These are phyloP conservation scores for Solanum pinnatisectum DNA, from an alignment of 257 asterid genomes.

Conservation along the genomic window DNA sequence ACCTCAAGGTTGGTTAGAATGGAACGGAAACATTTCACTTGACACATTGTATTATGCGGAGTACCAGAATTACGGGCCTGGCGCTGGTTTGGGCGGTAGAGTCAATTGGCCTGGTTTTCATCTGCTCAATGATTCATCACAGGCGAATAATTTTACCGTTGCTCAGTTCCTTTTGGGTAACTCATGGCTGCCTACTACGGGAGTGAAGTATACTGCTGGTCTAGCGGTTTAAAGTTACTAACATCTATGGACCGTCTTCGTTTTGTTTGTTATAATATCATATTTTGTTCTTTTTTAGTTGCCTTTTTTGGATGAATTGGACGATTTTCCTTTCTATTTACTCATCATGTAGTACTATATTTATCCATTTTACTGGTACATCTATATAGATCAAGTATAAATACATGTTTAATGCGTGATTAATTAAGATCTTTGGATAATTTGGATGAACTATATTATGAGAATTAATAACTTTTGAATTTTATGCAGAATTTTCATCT, in stretches of 20 bases:
- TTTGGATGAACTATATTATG: background rate
- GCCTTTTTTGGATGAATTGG: background rate
- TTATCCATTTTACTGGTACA: background rate
- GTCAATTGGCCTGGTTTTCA: conserved; percentile 53
- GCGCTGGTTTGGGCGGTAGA: conserved; percentile 27
- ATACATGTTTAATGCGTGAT: background rate
- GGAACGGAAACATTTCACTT: conserved; percentile 34
- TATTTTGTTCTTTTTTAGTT: background rate
- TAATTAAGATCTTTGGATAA: background rate
- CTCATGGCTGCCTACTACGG: conserved; percentile 55
- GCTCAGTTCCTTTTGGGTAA: conserved; percentile 39
- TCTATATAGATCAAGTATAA: background rate
- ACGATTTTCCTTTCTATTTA: background rate
- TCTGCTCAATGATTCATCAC: conserved; percentile 19
- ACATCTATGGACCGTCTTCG: background rate
- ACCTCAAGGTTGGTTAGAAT: conserved; percentile 55
- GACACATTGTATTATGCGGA: conserved; percentile 41
- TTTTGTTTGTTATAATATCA: background rate
- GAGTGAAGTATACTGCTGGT: conserved; percentile 42
- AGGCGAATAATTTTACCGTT: conserved; percentile 35
- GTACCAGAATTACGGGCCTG: conserved; percentile 42
- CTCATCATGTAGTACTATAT: background rate
- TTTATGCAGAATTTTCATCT: background rate
- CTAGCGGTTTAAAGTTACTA: conserved; percentile 5
- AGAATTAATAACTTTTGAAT: background rate